These are phyloP conservation scores for Waltiozyma sp. DNA, from an alignment of 1,139 yeast genomes.

Conservation along the genomic window DNA sequence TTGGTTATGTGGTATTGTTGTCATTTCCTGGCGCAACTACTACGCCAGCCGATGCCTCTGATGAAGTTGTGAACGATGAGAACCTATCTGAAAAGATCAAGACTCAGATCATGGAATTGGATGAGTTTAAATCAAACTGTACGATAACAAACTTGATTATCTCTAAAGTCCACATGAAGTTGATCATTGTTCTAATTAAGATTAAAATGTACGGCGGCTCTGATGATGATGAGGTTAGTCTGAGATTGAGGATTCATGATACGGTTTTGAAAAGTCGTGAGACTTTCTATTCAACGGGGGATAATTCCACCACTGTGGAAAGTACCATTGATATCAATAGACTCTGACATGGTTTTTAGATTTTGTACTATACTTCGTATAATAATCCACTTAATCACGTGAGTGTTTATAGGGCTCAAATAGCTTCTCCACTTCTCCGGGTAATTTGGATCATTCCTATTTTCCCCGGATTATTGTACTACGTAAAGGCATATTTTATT, in stretches of 20 bases:
- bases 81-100: slow-evolving; percentile 28
- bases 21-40: slow-evolving; percentile 39
- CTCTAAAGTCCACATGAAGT: slow-evolving; percentile 50
- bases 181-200: slow-evolving; percentile 45
- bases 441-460: background rate
- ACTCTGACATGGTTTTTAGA: slow-evolving; percentile 13
- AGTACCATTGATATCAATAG: slow-evolving; percentile 54
- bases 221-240: slow-evolving; percentile 50
- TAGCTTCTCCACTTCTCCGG: background rate
- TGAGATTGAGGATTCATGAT: slow-evolving; percentile 43
- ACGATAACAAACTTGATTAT: slow-evolving; percentile 37
- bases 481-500: too few relatives aligned
- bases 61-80: background rate
- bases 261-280: slow-evolving; percentile 27
- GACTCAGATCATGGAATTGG: slow-evolving; percentile 31
- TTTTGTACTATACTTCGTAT: too few relatives aligned
- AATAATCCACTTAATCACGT: too few relatives aligned
- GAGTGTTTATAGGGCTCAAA: background rate
- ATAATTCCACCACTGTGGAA: slow-evolving; percentile 26
- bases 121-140: slow-evolving; percentile 40
- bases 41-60: slow-evolving; percentile 22
- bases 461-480: background rate
- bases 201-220: slow-evolving; percentile 57
- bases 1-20: slow-evolving; percentile 42
- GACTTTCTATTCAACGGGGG: background rate